Base-by-base conservation (phyloP, 768 basidiomycete genomes). In the Leccinum rimulosum region DNA sequence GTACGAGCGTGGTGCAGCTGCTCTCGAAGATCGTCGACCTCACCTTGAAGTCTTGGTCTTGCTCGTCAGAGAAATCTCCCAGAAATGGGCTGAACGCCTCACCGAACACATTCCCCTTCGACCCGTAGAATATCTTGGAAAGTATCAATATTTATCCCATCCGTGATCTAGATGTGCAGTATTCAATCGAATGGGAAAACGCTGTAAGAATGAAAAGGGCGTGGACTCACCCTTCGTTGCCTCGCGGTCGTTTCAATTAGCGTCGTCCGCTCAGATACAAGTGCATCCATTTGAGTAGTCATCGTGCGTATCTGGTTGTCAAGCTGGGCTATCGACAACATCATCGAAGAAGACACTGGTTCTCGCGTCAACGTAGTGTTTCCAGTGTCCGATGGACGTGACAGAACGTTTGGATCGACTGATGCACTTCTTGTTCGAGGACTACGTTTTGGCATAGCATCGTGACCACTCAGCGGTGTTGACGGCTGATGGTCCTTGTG, bases 81-180 rank as follows among this genome's bases (percentile, higher is more conserved):
- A 3, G 57, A 31, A n/a, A 31, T 9, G 14, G 27, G 27, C 45
- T 5, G 11, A 11, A 43, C 5, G 10, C 40, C 71, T 62, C 60
- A 79, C 77, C 67, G 64, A 38, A 74, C 56, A 33, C 78, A 77
- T 62, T 77, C 77, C 3, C 64, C 66, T 61, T 77, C 74, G 4
- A 75, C 63, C 5, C 60, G 56, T 50, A 73, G 47, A 45, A 73
- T 27, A n/a, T 66, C 63, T 58, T 58, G 68, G 19, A 73, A 72
- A 25, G 33, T 30, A 35, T 68, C 61, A 8, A 61, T 30, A 27
- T 62, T 64, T 3, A 60, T 56, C 15, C 58, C 59, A 19, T 68
- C 65, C 5, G 57, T 64, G 45, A 49, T 58, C 70, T 70, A 25
- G 33, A 36, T 25, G 45, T 19, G 2, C 19, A 31, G 17, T 17